Percentiles rank a stretch among this genome's conserved stretches.
phyloP scores from a whole-genome alignment of 192 early-diverging fungal genomes.

The Thoreauomyces humboldtii region DNA sequence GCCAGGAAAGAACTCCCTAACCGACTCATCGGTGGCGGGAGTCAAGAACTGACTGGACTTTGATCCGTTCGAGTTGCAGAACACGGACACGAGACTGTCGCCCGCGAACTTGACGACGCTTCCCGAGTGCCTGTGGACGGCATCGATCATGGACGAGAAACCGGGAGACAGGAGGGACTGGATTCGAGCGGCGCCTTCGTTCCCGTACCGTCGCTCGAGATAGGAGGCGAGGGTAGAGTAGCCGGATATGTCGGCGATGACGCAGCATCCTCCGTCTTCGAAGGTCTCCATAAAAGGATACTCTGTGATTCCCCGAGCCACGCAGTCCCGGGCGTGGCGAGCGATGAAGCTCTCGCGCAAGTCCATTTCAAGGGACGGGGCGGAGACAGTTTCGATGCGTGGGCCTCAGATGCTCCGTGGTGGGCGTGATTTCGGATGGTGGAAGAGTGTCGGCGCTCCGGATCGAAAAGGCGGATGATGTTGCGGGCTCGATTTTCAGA shows the following conservation, averaged over 20 bases:
- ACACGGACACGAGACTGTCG: conserved; percentile 2
- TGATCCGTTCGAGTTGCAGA: background rate
- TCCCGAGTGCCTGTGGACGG: conserved; percentile 1
- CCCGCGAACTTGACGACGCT: conserved; percentile 4
- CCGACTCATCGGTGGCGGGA: too few relatives aligned
- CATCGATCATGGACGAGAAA: conserved; percentile 3
- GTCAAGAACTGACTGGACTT: too few relatives aligned
- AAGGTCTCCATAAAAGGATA: conserved; percentile 12
- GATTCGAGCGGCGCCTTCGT: background rate
- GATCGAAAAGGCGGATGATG: too few relatives aligned
- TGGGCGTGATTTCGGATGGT: too few relatives aligned
- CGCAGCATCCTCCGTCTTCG: background rate
- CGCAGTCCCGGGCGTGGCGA: background rate
- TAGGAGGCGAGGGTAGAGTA: conserved; percentile 9
- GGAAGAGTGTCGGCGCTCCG: too few relatives aligned
- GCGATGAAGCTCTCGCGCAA: conserved; percentile 1
- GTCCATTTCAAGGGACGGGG: background rate
- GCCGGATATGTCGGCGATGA: conserved; percentile 3
- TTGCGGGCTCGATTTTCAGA: too few relatives aligned
- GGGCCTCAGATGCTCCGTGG: too few relatives aligned
- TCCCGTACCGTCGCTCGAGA: background rate
- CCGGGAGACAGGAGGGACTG: background rate
- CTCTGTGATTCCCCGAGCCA: background rate
- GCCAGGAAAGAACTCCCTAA: too few relatives aligned
- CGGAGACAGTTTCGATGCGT: too few relatives aligned